Percentiles rank a stretch among this genome's conserved stretches.
Conservation (phyloP, 257 asterid genomes). For the Gentiana straminea region DNA sequence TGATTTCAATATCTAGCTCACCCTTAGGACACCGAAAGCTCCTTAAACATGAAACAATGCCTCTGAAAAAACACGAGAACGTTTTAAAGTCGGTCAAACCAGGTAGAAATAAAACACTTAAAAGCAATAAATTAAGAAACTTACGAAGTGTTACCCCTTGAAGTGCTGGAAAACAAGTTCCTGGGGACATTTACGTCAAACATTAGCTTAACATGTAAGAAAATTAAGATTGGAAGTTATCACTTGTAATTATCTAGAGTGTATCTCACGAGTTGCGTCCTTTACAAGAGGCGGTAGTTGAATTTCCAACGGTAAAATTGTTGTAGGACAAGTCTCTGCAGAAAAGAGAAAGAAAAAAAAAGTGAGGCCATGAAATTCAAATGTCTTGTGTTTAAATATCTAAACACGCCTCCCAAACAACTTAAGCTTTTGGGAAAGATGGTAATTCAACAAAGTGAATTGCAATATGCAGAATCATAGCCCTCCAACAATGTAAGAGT, state of each 20-base stretch:
- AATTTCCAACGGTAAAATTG: constrained; percentile 29
- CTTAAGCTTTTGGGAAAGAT: no score
- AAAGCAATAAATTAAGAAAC: constrained; percentile 7
- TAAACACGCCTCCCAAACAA: no score
- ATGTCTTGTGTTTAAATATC: no score
- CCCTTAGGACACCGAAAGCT: constrained; percentile 21
- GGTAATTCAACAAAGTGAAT: no score
- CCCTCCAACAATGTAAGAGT: no score
- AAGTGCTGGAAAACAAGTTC: constrained; percentile 58
- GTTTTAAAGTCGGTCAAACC: constrained; percentile 1
- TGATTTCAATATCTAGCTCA: constrained; percentile 19
- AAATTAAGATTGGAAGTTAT: background rate
- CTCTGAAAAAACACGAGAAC: constrained; percentile 19
- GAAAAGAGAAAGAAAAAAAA: constrained; percentile 1
- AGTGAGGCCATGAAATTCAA: no score
- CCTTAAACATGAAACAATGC: constrained; percentile 34
- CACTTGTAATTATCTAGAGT: background rate
- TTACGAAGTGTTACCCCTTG: constrained; percentile 35
- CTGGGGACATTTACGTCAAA: constrained; percentile 19
- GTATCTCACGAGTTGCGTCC: constrained; percentile 36
- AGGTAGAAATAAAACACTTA: background rate
- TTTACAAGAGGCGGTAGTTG: constrained; percentile 24
- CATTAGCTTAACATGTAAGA: constrained; percentile 7
- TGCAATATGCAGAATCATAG: no score
- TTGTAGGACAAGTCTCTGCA: constrained; percentile 65